These are phyloP conservation scores for Candida sp. DNA, from an alignment of 1,139 yeast genomes.

Conservation along the genomic window DNA sequence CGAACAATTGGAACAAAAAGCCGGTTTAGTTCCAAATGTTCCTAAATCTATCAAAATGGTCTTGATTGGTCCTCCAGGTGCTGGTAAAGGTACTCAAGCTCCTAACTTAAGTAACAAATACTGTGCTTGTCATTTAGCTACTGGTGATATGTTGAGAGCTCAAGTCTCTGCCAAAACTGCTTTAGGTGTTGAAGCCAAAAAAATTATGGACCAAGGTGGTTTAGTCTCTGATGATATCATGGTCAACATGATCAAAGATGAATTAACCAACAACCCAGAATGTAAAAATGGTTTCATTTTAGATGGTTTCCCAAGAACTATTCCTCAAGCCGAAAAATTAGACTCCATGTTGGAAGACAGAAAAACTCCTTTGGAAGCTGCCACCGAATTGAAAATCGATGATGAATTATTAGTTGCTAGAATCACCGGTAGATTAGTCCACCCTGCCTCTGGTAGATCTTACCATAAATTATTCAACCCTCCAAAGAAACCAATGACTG, in stretches of 20 bases:
- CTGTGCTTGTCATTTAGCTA: slow-evolving; percentile 97
- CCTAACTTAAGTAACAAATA: slow-evolving; percentile 93
- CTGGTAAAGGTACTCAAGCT: slow-evolving; percentile 99
- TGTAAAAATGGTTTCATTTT: slow-evolving; percentile 92
- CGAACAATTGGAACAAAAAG: slow-evolving; percentile 60
- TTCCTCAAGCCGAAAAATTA: slow-evolving; percentile 97
- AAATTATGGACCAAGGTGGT: slow-evolving; percentile 99
- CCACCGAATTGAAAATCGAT: slow-evolving; percentile 93
- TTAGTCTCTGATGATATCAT: slow-evolving; percentile 96
- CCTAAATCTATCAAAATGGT: slow-evolving; percentile 93
- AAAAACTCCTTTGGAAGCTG: slow-evolving; percentile 85
- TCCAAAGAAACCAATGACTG: slow-evolving; percentile 93
- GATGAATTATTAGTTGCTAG: slow-evolving; percentile 96
- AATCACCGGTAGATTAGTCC: slow-evolving; percentile 97
- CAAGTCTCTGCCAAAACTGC: slow-evolving; percentile 92
- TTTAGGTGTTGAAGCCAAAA: slow-evolving; percentile 93
- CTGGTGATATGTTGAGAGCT: slow-evolving; percentile 98
- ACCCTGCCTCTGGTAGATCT: slow-evolving; percentile 97
- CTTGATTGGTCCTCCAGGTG: slow-evolving; percentile 99
- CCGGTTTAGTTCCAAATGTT: slow-evolving; percentile 56
- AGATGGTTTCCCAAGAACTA: slow-evolving; percentile 99
- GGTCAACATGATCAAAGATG: slow-evolving; percentile 95
- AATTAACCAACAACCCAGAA: slow-evolving; percentile 79
- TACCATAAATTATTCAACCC: slow-evolving; percentile 98
- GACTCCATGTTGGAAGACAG: slow-evolving; percentile 82